A percentile compares a stretch with the other conserved stretches of the same genome.
phyloP scores from a whole-genome alignment of 1,139 yeast genomes.

The Pichia sp. region DNA sequence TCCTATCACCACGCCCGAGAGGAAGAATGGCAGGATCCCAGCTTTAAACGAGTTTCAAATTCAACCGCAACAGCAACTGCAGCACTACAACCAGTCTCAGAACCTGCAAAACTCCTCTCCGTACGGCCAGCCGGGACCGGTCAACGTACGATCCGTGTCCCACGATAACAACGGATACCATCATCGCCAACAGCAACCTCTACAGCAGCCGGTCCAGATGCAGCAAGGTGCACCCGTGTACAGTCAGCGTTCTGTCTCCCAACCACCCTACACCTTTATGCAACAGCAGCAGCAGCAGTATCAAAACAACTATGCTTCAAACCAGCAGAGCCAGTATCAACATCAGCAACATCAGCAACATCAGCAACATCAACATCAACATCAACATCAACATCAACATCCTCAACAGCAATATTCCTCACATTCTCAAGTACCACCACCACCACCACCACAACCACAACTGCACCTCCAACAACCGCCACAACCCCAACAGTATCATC shows the following conservation, averaged over 20 bases:
- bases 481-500: slow-evolving; percentile 5
- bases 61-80: no score
- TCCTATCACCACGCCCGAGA: neutral
- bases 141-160: neutral
- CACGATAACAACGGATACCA: neutral
- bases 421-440: no score
- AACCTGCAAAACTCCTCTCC: neutral
- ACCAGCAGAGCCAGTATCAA: neutral
- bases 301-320: neutral
- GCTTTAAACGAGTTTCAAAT: neutral
- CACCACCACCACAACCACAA: no score
- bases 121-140: neutral
- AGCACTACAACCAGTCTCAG: neutral
- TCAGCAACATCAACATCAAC: neutral
- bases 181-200: slow-evolving; percentile 12
- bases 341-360: neutral
- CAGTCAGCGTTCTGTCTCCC: neutral
- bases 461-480: no score
- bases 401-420: neutral
- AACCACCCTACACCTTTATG: neutral
- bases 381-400: neutral
- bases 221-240: neutral
- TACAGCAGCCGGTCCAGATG: neutral
- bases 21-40: neutral
- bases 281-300: neutral